Conservation (phyloP, 495 filamentous ascomycete genomes). For the Pseudoneurospora amorphoporcata region DNA sequence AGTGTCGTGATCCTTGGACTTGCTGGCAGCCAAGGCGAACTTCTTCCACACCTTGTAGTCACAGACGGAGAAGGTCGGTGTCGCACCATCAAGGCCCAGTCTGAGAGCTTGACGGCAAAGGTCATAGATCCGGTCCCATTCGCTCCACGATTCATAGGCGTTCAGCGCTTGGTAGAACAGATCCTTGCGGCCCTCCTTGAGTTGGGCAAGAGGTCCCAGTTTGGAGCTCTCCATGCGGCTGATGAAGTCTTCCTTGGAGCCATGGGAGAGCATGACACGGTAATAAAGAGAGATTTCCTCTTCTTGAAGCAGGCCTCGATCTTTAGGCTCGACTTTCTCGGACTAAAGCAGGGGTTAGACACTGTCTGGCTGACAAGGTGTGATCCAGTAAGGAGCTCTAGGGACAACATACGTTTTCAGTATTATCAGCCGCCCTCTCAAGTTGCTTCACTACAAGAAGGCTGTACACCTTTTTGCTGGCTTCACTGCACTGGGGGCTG, state of each 20-base stretch:
- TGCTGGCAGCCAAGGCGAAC: constrained; percentile 20
- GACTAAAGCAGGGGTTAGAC: constrained; percentile 12
- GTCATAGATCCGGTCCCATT: constrained; percentile 25
- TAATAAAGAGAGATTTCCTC: constrained; percentile 28
- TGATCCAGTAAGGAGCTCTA: not conserved
- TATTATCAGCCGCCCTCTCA: constrained; percentile 32
- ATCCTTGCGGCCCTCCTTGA: constrained; percentile 23
- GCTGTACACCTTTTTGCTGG: constrained; percentile 31
- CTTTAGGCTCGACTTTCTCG: constrained; percentile 13
- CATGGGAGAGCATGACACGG: constrained; percentile 18
- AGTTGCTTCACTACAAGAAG: constrained; percentile 30
- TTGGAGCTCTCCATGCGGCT: constrained; percentile 17
- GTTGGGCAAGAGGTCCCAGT: constrained; percentile 19
- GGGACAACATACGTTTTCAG: constrained; percentile 22
- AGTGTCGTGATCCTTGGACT: constrained; percentile 15
- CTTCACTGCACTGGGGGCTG: constrained; percentile 25
- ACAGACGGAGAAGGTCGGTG: constrained; percentile 20
- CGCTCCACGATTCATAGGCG: constrained; percentile 18
- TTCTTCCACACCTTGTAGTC: constrained; percentile 25
- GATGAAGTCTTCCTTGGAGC: constrained; percentile 21
- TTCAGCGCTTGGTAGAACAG: constrained; percentile 20
- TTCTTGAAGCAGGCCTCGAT: constrained; percentile 21
- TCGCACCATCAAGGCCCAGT: constrained; percentile 13
- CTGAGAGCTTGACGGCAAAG: constrained; percentile 20
- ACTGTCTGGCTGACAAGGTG: not conserved